Percentiles rank a stretch among this genome's conserved stretches.
Evolutionary conservation across 2,329 filamentous ascomycete species (phyloP).

Genomic region (Trichoderma koningii): DNA sequence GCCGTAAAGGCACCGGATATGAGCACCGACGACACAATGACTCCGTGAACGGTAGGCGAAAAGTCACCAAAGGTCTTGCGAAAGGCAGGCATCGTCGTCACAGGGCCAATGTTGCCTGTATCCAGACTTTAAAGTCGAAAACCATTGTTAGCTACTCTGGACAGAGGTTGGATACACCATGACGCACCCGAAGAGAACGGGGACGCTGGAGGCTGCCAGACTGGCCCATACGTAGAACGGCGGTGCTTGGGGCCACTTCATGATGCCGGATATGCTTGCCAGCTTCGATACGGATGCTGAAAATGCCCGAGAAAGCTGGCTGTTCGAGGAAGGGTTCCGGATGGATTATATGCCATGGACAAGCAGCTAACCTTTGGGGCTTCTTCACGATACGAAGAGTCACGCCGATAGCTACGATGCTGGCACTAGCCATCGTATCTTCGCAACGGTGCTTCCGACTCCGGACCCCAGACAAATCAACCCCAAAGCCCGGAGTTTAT

Average conservation of each 20-base stretch:
- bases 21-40: slow-evolving; percentile 62
- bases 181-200: slow-evolving; percentile 39
- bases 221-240: slow-evolving; percentile 38
- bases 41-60: slow-evolving; percentile 57
- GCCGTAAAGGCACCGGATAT: slow-evolving; percentile 62
- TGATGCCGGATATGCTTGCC: neutral
- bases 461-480: slow-evolving; percentile 7
- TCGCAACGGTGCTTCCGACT: neutral
- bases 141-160: neutral
- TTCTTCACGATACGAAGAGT: slow-evolving; percentile 1
- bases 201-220: slow-evolving; percentile 37
- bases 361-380: neutral
- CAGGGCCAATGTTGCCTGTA: slow-evolving; percentile 59
- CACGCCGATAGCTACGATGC: slow-evolving; percentile 8
- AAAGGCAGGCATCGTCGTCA: slow-evolving; percentile 60
- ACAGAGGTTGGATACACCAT: neutral
- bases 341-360: neutral
- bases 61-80: slow-evolving; percentile 52
- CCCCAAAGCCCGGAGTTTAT: neutral
- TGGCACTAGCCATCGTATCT: slow-evolving; percentile 2
- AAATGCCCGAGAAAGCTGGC: neutral
- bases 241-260: slow-evolving; percentile 22
- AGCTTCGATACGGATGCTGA: neutral
- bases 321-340: neutral
- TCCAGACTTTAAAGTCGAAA: slow-evolving; percentile 31